Conservation (phyloP, 1,284 basidiomycete genomes). For the Grifola frondosa region DNA sequence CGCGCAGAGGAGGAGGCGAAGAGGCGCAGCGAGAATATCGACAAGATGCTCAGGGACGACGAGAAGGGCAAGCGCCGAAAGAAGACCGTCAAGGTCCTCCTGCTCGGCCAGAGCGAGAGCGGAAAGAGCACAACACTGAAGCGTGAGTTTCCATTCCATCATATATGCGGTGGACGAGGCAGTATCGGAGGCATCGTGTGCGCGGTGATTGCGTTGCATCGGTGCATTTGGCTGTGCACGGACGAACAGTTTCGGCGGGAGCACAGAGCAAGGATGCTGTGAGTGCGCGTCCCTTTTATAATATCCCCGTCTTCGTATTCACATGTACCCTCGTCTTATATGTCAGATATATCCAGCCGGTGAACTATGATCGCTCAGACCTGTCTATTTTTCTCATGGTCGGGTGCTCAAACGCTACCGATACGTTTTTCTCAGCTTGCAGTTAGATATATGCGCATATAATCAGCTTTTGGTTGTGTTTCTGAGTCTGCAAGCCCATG, state of each 20-base stretch:
- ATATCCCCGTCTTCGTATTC: slow-evolving; percentile 1
- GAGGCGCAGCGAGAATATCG: slow-evolving; percentile 71
- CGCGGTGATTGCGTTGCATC: background rate
- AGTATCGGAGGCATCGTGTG: slow-evolving; percentile 5
- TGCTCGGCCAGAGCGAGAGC: slow-evolving; percentile 81
- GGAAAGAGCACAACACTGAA: slow-evolving; percentile 82
- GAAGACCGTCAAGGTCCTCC: slow-evolving; percentile 69
- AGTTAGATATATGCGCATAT: too few species aligned
- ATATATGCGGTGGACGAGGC: slow-evolving; percentile 5
- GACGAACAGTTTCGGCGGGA: too few species aligned
- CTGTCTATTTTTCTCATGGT: slow-evolving; percentile 3
- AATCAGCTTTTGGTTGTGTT: too few species aligned
- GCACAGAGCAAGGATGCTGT: too few species aligned
- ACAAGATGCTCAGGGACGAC: slow-evolving; percentile 70
- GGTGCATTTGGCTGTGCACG: too few species aligned
- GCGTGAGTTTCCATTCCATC: slow-evolving; percentile 53
- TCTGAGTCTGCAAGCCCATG: too few species aligned
- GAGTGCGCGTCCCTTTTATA: slow-evolving; percentile 7
- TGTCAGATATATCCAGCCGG: slow-evolving; percentile 12
- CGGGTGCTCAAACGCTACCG: slow-evolving; percentile 1
- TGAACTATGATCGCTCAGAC: slow-evolving; percentile 8
- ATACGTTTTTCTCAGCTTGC: slow-evolving; percentile 4
- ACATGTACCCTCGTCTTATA: slow-evolving; percentile 7
- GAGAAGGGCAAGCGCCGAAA: slow-evolving; percentile 54
- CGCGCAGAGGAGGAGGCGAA: slow-evolving; percentile 66